Percentiles rank a stretch among this genome's conserved stretches.
Conservation (phyloP, 1,284 basidiomycete species). For the Naganishia cerealis region DNA sequence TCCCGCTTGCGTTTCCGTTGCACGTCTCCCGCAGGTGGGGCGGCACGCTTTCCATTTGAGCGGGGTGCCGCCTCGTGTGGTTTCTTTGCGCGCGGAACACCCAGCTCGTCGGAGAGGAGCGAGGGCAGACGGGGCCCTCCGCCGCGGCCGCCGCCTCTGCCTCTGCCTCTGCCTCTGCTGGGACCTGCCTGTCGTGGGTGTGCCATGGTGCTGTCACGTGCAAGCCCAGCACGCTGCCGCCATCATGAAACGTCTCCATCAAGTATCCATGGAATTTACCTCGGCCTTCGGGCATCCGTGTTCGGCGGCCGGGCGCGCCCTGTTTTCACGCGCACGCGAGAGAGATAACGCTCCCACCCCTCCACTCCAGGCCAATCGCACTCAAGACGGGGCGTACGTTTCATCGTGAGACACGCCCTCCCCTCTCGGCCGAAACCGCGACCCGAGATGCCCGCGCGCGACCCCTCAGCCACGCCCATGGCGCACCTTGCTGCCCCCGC, state of each 20-base stretch:
- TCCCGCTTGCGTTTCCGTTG: constrained; percentile 6
- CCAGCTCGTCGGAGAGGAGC: constrained; percentile 21
- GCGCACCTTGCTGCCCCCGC: constrained; percentile 5
- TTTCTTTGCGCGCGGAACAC: constrained; percentile 5
- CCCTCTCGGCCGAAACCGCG: too few species aligned
- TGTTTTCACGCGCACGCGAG: background rate
- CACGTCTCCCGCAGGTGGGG: background rate
- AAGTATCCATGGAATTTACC: too few species aligned
- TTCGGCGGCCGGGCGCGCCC: background rate
- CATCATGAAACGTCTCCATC: too few species aligned
- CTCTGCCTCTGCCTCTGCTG: constrained; percentile 7
- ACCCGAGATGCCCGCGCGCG: constrained; percentile 17
- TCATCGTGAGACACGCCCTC: background rate
- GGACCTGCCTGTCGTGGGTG: background rate
- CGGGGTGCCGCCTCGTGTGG: background rate
- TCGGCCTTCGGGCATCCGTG: too few species aligned
- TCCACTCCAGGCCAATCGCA: too few species aligned
- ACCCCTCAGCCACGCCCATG: constrained; percentile 21
- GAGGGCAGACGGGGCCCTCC: constrained; percentile 27
- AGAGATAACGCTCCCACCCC: too few species aligned
- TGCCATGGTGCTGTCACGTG: background rate
- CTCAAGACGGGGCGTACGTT: too few species aligned
- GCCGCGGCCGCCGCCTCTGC: background rate
- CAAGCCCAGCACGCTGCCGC: too few species aligned
- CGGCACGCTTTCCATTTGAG: too few species aligned